phyloP scores from a whole-genome alignment of 129 eudicot species.

The Flaveria brownii region DNA sequence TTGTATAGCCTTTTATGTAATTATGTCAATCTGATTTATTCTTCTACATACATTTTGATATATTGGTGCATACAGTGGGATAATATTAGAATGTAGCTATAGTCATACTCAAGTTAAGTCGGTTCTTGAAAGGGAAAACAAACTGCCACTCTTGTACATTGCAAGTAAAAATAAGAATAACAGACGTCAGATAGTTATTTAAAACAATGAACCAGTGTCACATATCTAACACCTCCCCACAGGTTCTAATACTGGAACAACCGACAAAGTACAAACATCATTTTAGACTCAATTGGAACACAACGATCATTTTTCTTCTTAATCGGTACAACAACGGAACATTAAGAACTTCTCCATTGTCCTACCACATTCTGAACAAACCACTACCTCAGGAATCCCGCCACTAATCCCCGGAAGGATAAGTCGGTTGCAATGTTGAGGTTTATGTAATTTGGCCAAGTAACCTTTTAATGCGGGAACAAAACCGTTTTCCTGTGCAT shows the following conservation, averaged over 20 bases:
- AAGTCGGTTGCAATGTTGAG: slow-evolving; percentile 74
- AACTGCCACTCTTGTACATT: slow-evolving; percentile 24
- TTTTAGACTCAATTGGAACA: slow-evolving; percentile 19
- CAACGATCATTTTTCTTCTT: slow-evolving; percentile 1
- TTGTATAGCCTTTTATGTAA: background rate
- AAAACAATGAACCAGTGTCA: slow-evolving; percentile 33
- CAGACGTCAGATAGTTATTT: slow-evolving; percentile 25
- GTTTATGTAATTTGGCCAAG: slow-evolving; percentile 50
- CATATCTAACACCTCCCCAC: slow-evolving; percentile 33
- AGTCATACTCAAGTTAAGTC: slow-evolving; percentile 9
- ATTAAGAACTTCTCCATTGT: slow-evolving; percentile 83
- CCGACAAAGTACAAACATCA: slow-evolving; percentile 30
- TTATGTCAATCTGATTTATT: background rate
- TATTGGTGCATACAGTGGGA: slow-evolving; percentile 4
- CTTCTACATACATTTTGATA: slow-evolving; percentile 8
- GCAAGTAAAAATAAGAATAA: slow-evolving; percentile 20
- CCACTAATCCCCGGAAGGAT: slow-evolving; percentile 80
- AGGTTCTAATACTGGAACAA: slow-evolving; percentile 33
- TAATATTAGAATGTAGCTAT: slow-evolving; percentile 7
- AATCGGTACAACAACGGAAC: slow-evolving; percentile 86
- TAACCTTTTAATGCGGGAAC: slow-evolving; percentile 59
- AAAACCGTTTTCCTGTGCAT: slow-evolving; percentile 53
- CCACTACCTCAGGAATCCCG: slow-evolving; percentile 76
- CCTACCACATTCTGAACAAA: slow-evolving; percentile 79
- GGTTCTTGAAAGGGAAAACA: slow-evolving; percentile 13